Conservation (phyloP, 2,329 filamentous ascomycete genomes). For the Pseudocercospora vitis region DNA sequence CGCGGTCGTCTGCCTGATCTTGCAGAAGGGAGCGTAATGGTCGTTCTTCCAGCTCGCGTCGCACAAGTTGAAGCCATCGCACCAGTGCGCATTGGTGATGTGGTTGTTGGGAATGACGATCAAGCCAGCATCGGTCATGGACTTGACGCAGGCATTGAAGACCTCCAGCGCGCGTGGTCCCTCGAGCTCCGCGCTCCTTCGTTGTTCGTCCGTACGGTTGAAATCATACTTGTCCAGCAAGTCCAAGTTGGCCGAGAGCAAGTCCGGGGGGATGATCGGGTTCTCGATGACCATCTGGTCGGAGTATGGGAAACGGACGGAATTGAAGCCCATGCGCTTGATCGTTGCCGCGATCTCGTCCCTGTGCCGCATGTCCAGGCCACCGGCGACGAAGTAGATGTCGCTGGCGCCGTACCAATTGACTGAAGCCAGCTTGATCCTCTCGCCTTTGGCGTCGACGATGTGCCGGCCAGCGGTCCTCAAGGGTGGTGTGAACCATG, state of each 20-base stretch:
- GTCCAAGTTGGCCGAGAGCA: constrained; percentile 61
- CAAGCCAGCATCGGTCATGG: constrained; percentile 62
- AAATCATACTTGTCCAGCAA: constrained; percentile 43
- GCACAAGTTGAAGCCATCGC: constrained; percentile 67
- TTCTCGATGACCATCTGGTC: constrained; percentile 67
- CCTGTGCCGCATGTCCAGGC: constrained; percentile 64
- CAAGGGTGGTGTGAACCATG: constrained; percentile 56
- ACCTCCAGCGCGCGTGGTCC: constrained; percentile 61
- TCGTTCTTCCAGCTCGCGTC: constrained; percentile 68
- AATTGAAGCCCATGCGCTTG: constrained; percentile 65
- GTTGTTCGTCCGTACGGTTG: constrained; percentile 11
- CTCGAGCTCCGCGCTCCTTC: constrained; percentile 11
- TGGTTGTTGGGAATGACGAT: constrained; percentile 70
- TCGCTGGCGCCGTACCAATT: constrained; percentile 74
- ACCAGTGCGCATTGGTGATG: constrained; percentile 68
- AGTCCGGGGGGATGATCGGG: constrained; percentile 53
- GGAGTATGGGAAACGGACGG: constrained; percentile 66
- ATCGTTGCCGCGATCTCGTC: constrained; percentile 61
- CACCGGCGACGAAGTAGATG: constrained; percentile 63
- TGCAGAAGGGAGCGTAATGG: constrained; percentile 60
- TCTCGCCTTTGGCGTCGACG: constrained; percentile 57
- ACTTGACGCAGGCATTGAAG: constrained; percentile 57
- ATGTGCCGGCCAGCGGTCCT: constrained; percentile 61
- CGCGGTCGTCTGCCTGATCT: constrained; percentile 62
- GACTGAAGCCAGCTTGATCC: constrained; percentile 63